Conservation (phyloP, 805 yeast genomes). For the Phaffomyces antillensis region DNA sequence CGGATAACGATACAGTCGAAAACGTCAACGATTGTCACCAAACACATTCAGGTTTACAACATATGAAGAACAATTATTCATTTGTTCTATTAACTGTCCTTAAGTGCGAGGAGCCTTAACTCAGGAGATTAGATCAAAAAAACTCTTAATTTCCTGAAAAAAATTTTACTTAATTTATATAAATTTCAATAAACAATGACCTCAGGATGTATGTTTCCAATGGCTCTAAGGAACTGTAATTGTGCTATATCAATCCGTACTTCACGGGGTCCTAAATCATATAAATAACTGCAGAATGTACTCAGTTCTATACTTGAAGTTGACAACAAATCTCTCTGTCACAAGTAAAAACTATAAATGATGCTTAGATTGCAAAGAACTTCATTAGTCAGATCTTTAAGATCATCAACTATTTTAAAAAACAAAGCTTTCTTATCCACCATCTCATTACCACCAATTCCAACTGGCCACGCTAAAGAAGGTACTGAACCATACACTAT, state of each 20-base stretch:
- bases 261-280: slow-evolving; percentile 1
- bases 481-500: slow-evolving; percentile 41
- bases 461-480: slow-evolving; percentile 33
- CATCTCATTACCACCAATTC: slow-evolving; percentile 25
- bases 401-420: slow-evolving; percentile 3
- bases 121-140: too few relatives aligned
- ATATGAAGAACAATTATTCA: too few relatives aligned
- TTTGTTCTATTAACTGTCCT: too few relatives aligned
- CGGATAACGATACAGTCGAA: too few relatives aligned
- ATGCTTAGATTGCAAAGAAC: slow-evolving; percentile 8
- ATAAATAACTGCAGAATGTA: background rate
- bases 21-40: too few relatives aligned
- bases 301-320: background rate
- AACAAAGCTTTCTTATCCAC: slow-evolving; percentile 17
- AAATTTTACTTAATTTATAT: too few relatives aligned
- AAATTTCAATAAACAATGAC: background rate
- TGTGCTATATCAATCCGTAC: too few relatives aligned
- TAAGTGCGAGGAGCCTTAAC: too few relatives aligned
- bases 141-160: too few relatives aligned
- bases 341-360: background rate
- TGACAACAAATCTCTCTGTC: background rate
- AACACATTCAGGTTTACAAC: too few relatives aligned
- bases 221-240: background rate
- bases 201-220: background rate
- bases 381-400: slow-evolving; percentile 1